These are phyloP conservation scores for Calocybe cyanea DNA, from an alignment of 768 basidiomycete genomes.

Conservation along the genomic window DNA sequence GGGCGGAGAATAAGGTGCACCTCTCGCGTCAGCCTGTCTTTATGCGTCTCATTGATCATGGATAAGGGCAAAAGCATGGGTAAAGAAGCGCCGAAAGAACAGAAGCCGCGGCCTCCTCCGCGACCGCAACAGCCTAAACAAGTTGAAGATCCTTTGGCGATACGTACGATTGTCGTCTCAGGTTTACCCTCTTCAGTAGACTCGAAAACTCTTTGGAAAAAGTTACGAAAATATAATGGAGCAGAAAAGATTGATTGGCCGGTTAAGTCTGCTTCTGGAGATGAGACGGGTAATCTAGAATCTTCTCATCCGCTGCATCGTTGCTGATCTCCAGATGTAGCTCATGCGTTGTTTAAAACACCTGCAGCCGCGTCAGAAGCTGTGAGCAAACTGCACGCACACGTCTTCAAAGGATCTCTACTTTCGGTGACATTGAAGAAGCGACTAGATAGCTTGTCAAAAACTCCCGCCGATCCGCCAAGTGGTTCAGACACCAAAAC, in stretches of 20 bases:
- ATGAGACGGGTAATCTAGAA: slow-evolving; percentile 40
- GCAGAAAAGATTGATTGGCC: slow-evolving; percentile 77
- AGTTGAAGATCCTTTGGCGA: slow-evolving; percentile 72
- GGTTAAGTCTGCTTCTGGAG: slow-evolving; percentile 39
- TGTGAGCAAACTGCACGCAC: slow-evolving; percentile 80
- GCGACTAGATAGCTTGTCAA: slow-evolving; percentile 65
- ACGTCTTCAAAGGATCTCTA: slow-evolving; percentile 85
- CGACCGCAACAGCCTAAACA: slow-evolving; percentile 28
- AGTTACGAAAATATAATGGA: slow-evolving; percentile 75
- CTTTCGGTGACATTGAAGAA: slow-evolving; percentile 90
- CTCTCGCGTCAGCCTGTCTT: neutral
- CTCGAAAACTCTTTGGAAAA: slow-evolving; percentile 77
- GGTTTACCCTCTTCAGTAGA: slow-evolving; percentile 64
- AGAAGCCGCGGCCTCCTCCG: slow-evolving; percentile 34
- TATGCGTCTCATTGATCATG: slow-evolving; percentile 22
- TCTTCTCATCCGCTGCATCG: neutral
- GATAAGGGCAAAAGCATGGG: slow-evolving; percentile 41
- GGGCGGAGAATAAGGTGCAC: slow-evolving; percentile 77
- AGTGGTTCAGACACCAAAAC: slow-evolving; percentile 15
- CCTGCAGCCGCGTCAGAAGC: slow-evolving; percentile 68
- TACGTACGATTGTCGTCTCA: slow-evolving; percentile 75
- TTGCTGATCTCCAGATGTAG: slow-evolving; percentile 28
- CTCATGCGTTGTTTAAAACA: slow-evolving; percentile 69
- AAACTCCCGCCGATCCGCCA: slow-evolving; percentile 31
- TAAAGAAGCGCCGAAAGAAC: slow-evolving; percentile 29